Evolutionary conservation across 2,329 filamentous ascomycete species (phyloP).

Genomic region (Rutstroemia sp.): DNA sequence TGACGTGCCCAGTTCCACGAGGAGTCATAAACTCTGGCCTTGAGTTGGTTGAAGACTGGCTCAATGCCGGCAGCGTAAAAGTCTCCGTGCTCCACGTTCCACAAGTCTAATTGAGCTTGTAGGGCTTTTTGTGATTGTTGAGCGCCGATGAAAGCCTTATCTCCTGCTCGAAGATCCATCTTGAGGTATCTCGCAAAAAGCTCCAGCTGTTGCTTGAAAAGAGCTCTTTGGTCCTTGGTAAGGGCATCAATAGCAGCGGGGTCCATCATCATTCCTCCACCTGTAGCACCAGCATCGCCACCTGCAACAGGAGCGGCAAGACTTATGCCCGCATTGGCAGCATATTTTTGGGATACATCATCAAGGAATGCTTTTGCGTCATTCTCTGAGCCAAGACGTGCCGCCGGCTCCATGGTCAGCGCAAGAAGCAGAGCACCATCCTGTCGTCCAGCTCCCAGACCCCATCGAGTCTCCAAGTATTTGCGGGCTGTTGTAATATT

Average conservation of each 20-base stretch:
- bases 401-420: constrained; percentile 84
- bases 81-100: constrained; percentile 92
- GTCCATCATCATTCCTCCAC: constrained; percentile 98
- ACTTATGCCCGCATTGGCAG: constrained; percentile 72
- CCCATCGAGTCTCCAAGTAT: constrained; percentile 92
- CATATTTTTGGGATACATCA: constrained; percentile 83
- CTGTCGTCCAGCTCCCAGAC: constrained; percentile 76
- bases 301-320: constrained; percentile 69
- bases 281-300: constrained; percentile 61
- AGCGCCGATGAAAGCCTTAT: constrained; percentile 82
- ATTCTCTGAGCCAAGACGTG: constrained; percentile 79
- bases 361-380: constrained; percentile 94
- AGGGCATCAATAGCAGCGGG: constrained; percentile 93
- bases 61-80: constrained; percentile 93
- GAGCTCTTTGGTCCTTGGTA: constrained; percentile 88
- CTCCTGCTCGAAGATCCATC: constrained; percentile 91
- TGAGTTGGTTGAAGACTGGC: constrained; percentile 86
- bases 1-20: constrained; percentile 99
- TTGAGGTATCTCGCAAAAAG: constrained; percentile 93
- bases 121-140: constrained; percentile 81
- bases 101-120: constrained; percentile 88
- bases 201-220: constrained; percentile 98
- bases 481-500: constrained; percentile 96
- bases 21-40: constrained; percentile 94
- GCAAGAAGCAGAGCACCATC: constrained; percentile 84